Percentiles rank a stretch among this genome's conserved stretches.
Conservation (phyloP, 2,329 filamentous ascomycete species). For the Trichoderma semiorbis region DNA sequence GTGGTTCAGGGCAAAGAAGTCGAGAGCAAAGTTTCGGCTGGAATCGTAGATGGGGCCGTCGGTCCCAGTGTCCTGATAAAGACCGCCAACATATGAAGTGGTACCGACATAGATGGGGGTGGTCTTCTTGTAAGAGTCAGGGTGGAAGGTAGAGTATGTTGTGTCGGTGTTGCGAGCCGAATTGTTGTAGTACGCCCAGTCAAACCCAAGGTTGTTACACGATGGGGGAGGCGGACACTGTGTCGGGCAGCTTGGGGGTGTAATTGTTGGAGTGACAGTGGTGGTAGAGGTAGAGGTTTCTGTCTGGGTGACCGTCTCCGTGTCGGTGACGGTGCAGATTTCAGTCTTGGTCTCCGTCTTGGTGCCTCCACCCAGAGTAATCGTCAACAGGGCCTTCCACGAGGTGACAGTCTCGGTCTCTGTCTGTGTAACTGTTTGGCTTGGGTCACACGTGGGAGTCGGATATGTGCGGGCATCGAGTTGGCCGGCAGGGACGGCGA, state of each 20-base stretch:
- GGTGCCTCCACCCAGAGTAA: neutral
- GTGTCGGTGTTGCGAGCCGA: neutral
- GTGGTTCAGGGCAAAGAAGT: constrained; percentile 28
- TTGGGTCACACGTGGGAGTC: neutral
- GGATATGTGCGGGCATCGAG: neutral
- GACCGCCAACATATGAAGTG: neutral
- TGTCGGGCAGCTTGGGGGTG: neutral
- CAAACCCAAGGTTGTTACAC: neutral
- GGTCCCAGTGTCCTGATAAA: neutral
- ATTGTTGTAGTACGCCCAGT: neutral
- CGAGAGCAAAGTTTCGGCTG: constrained; percentile 17
- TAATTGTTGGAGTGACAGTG: neutral
- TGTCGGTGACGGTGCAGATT: neutral
- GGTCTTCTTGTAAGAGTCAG: neutral
- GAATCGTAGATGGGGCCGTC: neutral
- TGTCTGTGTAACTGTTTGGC: neutral
- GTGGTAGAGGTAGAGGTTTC: neutral
- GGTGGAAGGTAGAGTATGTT: neutral
- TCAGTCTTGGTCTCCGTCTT: neutral
- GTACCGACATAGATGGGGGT: neutral
- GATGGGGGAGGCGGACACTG: neutral
- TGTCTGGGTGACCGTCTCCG: neutral
- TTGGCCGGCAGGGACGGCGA: neutral
- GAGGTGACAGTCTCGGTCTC: neutral
- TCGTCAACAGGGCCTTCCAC: neutral